phyloP scores from a whole-genome alignment of 1,284 basidiomycete genomes.

The Rhodotorula sp. region DNA sequence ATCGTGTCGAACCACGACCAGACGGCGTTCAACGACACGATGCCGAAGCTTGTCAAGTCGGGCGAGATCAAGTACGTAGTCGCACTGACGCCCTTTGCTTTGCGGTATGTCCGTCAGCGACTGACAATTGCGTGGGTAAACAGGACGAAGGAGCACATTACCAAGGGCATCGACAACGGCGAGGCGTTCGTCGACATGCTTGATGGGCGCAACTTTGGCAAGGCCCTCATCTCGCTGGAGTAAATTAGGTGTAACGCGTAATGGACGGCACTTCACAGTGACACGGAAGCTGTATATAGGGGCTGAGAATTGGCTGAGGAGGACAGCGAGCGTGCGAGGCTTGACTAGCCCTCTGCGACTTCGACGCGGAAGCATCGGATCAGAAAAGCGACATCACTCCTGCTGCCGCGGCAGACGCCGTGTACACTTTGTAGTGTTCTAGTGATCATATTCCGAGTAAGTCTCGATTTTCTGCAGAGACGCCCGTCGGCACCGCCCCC shows the following conservation, averaged over 20 bases:
- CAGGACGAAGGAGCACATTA: constrained; percentile 39
- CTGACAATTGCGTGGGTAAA: neutral
- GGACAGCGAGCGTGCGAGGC: constrained; percentile 88
- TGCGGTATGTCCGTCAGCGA: no score
- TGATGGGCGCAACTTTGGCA: constrained; percentile 36
- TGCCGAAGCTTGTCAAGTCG: constrained; percentile 59
- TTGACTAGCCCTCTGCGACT: constrained; percentile 55
- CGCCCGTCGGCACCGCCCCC: no score
- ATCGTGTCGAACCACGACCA: constrained; percentile 57
- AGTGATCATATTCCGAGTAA: no score
- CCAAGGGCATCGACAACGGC: constrained; percentile 43
- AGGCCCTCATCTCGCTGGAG: constrained; percentile 37
- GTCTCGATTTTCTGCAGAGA: no score
- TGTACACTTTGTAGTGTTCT: no score
- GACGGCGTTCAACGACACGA: constrained; percentile 50
- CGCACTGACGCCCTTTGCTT: neutral
- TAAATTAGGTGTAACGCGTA: neutral
- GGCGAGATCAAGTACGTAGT: constrained; percentile 66
- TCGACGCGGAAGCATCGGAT: constrained; percentile 53
- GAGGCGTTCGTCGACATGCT: constrained; percentile 43
- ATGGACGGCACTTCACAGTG: no score
- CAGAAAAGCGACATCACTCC: no score
- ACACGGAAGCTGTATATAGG: no score
- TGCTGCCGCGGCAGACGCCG: no score
- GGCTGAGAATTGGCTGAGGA: constrained; percentile 92